phyloP scores from a whole-genome alignment of 768 basidiomycete genomes.

The Symmetrospora coprosmae region DNA sequence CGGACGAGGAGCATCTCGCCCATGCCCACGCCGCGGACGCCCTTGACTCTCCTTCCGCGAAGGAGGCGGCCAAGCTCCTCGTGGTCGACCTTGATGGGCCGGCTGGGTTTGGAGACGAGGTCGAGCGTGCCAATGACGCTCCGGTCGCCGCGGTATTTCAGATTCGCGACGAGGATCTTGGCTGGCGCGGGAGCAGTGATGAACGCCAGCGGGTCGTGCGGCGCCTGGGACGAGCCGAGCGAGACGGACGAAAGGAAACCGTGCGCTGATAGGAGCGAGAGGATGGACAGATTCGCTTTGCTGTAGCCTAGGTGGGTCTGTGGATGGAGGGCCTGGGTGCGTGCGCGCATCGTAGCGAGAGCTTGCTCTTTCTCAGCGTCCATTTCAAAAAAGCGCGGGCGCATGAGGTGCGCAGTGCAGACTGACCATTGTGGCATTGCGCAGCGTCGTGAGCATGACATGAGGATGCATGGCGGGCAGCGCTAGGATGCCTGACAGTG shows the following conservation, averaged over 20 bases:
- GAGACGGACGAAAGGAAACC: conserved; percentile 75
- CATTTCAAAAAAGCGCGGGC: too few relatives aligned
- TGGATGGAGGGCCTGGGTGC: conserved; percentile 12
- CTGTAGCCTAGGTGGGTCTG: conserved; percentile 64
- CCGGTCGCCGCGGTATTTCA: conserved; percentile 82
- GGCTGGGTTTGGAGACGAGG: conserved; percentile 70
- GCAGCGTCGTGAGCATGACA: conserved; percentile 19
- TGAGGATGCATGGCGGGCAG: conserved; percentile 3
- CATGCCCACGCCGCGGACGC: conserved; percentile 68
- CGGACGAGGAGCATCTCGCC: conserved; percentile 82
- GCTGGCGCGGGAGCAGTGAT: conserved; percentile 48
- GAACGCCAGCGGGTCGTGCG: conserved; percentile 55
- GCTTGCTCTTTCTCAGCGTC: too few relatives aligned
- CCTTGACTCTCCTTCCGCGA: conserved; percentile 65
- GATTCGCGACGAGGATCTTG: conserved; percentile 75
- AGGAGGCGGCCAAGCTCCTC: conserved; percentile 64
- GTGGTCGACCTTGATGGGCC: conserved; percentile 58
- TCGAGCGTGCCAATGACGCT: conserved; percentile 68
- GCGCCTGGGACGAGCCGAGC: conserved; percentile 50
- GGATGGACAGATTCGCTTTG: conserved; percentile 78
- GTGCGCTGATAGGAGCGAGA: conserved; percentile 75
- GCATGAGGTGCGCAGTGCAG: background rate
- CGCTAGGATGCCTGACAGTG: too few relatives aligned
- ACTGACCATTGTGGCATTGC: conserved; percentile 10
- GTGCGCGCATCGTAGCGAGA: too few relatives aligned